These are phyloP conservation scores for Melaleuca quinquenervia DNA, from an alignment of 345 rosid genomes.

Conservation along the genomic window DNA sequence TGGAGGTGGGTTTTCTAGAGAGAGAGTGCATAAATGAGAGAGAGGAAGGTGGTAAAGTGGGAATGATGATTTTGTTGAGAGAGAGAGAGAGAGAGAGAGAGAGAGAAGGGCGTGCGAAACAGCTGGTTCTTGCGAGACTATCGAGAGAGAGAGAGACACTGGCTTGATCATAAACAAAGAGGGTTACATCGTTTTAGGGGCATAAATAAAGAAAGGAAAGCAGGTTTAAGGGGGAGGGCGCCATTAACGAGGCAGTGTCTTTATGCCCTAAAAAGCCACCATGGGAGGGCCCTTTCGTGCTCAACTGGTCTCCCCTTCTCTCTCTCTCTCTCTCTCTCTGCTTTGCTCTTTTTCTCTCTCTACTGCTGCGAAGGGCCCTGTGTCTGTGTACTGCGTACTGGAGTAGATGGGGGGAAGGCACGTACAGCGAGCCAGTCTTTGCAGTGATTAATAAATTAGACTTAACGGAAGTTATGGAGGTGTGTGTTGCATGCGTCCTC, in stretches of 20 bases:
- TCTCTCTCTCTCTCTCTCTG: background rate
- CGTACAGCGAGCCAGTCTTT: background rate
- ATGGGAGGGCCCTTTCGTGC: background rate
- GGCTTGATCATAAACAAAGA: background rate
- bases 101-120: conserved; percentile 1
- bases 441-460: background rate
- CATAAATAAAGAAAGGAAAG: background rate
- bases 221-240: background rate
- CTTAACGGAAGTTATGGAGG: background rate
- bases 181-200: background rate
- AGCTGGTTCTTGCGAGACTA: conserved; percentile 5
- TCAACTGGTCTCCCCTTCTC: background rate
- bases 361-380: background rate
- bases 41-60: background rate
- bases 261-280: background rate
- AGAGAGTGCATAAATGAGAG: background rate
- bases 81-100: background rate
- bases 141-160: background rate
- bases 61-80: background rate
- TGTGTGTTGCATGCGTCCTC: background rate
- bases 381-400: background rate
- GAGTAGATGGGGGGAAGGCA: background rate
- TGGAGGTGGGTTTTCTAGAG: background rate
- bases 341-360: background rate
- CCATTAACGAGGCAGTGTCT: background rate